phyloP scores from a whole-genome alignment of 2,329 filamentous ascomycete genomes.

The Fusarium setosum region DNA sequence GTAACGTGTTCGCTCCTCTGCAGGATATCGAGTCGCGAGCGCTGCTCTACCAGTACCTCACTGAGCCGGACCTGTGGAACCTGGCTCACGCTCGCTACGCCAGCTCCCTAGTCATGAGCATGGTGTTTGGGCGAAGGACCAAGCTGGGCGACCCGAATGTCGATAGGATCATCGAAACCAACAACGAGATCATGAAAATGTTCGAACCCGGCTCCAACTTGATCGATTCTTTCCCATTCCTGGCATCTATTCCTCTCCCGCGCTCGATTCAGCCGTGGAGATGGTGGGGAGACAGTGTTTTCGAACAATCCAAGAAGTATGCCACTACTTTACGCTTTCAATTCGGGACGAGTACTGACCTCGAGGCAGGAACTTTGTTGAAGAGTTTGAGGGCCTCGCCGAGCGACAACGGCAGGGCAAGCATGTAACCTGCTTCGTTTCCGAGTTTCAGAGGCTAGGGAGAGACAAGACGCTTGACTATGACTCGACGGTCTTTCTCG shows the following conservation, averaged over 20 bases:
- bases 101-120: constrained; percentile 17
- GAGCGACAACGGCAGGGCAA: background rate
- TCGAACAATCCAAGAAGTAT: background rate
- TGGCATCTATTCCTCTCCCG: background rate
- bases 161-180: background rate
- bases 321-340: background rate
- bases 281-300: constrained; percentile 7
- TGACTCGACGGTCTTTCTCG: background rate
- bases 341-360: background rate
- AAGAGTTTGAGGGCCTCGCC: background rate
- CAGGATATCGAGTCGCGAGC: constrained; percentile 22
- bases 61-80: constrained; percentile 3
- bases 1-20: constrained; percentile 9
- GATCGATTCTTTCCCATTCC: constrained; percentile 6
- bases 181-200: background rate
- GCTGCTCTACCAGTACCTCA: constrained; percentile 7
- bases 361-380: background rate
- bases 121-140: constrained; percentile 13
- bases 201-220: background rate
- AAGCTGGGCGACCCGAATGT: constrained; percentile 2
- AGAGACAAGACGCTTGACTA: background rate
- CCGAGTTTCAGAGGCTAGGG: background rate
- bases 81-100: constrained; percentile 5
- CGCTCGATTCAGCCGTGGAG: constrained; percentile 5
- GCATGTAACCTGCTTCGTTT: background rate